Evolutionary conservation across 805 yeast genomes (phyloP).

Genomic region (Saccharomyces kudriavzevii): DNA sequence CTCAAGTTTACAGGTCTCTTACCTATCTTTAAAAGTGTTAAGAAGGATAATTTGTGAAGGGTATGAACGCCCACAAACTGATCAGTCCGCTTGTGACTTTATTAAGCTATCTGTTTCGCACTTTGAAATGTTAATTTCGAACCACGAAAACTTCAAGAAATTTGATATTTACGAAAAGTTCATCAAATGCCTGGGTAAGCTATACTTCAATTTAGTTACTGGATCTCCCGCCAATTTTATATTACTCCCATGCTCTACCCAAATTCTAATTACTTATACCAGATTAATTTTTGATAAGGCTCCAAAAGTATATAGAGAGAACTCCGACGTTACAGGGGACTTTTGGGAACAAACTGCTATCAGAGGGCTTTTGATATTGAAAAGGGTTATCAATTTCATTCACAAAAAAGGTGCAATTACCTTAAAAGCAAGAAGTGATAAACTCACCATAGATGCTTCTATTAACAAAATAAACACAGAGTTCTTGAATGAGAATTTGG

Average conservation of each 20-base stretch:
- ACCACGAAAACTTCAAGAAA: conserved; percentile 42
- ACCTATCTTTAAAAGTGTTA: conserved; percentile 64
- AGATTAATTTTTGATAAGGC: conserved; percentile 59
- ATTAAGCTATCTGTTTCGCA: conserved; percentile 50
- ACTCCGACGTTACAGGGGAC: conserved; percentile 41
- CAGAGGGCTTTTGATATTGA: conserved; percentile 55
- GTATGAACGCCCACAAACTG: conserved; percentile 58
- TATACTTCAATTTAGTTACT: conserved; percentile 52
- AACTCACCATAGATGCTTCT: conserved; percentile 53
- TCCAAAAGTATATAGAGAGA: conserved; percentile 49
- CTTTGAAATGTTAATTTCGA: conserved; percentile 45
- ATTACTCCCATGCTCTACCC: conserved; percentile 53
- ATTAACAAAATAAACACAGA: conserved; percentile 43
- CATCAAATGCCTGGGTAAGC: conserved; percentile 65
- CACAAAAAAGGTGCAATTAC: conserved; percentile 62
- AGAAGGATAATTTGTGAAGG: conserved; percentile 73
- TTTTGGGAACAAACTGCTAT: conserved; percentile 73
- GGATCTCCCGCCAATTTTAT: conserved; percentile 64
- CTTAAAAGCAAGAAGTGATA: conserved; percentile 56
- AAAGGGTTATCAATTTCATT: conserved; percentile 52
- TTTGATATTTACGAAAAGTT: conserved; percentile 52
- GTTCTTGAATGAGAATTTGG: conserved; percentile 50
- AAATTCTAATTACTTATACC: conserved; percentile 54
- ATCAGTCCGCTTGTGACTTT: conserved; percentile 48
- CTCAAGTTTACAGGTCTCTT: conserved; percentile 63